Evolutionary conservation across 768 basidiomycete genomes (phyloP), one percentile per base, ranked within the genome.

Genomic region (Boletales sp.): DNA sequence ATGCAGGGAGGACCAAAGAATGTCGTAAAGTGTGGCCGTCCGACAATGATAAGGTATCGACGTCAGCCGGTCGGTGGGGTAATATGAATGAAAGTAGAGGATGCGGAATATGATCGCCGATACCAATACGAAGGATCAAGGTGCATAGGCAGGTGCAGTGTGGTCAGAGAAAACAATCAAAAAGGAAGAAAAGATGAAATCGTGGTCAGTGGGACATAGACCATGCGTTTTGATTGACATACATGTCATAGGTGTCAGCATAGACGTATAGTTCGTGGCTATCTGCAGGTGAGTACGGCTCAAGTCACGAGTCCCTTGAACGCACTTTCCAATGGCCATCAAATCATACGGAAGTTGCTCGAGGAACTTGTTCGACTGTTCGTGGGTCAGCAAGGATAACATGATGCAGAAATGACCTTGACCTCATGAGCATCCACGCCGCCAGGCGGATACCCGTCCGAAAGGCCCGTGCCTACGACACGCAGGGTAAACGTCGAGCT

Each of bases 211-310:
- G 24, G 24, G n/a, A 32, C 24, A 30, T 13, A 43, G 19, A 9
- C 15, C 27, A 14, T 17, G 24, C 14, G 14, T 24, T 39, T 29
- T 15, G 47, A 43, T 40, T 60, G 10, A 61, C 60, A 43, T 42
- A 81, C 86, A 87, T 84, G 64, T 88, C 86, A 24, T 81, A 74
- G 5, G 86, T 72, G 60, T 83, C 75, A 9, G 72, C 74, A 61
- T 87, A 87, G 49, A 76, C 73, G 63, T 90, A 90, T n/a, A 92
- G 66, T 69, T 94, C 92, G 56, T 94, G 93, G 63, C 86, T 87
- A 45, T 38, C 14, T 10, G 17, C 34, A 39, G 24, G 30, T 43
- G 21, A 54, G 53, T 24, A 35, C 41, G 18, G 2, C 15, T 5
- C 21, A 29, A 24, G 32, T 34, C 18, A 14, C 21, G 17, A 36